Evolutionary conservation across 768 basidiomycete genomes (phyloP), one percentile per base, ranked within the genome.

Genomic region (Amanita muscaria): DNA sequence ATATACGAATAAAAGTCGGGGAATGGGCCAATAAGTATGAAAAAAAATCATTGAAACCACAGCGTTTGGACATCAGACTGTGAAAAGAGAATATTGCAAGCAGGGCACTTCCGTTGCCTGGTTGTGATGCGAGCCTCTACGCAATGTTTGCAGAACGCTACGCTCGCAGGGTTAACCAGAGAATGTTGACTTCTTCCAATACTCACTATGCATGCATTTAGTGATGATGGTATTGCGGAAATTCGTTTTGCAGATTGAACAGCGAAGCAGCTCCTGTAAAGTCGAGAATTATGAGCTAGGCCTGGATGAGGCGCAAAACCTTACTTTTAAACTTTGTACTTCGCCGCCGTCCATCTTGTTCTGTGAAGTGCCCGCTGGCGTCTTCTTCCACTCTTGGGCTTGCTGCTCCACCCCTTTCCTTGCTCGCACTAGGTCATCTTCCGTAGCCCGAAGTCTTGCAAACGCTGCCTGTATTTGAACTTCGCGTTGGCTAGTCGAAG

Each of bases 41-140:
- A n/a, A n/a, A n/a, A n/a, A n/a, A 31, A 51, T 64, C 59, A 73
- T 60, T 76, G 74, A 53, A 72, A 70, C 51, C 62, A 75, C 37
- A 75, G 56, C 33, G 60, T 57, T 45, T 70, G 65, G 16, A 91
- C 88, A 50, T 98, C 92, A 39, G 80, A 82, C 53, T 81, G 77
- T 4, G 83, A 81, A 64, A 98, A 98, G 1, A 73, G 62, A 24
- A 84, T 56, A 50, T 83, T 83, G 59, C 93, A 98, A 5, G 84
- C 81, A 18, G 92, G 92, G 64, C 93, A 98, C 61, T 93, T 93
- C 21, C 93, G 82, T 59, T 96, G 92, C 47, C 93, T 79, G 12
- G 87, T 91, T 21, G 83, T 65, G 53, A 97, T 74, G 32, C 94
- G 83, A n/a, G 80, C 70, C 50, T 96, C 92, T 25, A 97, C 74